Evolutionary conservation across 129 eudicot species (phyloP).

Genomic region (Deinandra increscens): DNA sequence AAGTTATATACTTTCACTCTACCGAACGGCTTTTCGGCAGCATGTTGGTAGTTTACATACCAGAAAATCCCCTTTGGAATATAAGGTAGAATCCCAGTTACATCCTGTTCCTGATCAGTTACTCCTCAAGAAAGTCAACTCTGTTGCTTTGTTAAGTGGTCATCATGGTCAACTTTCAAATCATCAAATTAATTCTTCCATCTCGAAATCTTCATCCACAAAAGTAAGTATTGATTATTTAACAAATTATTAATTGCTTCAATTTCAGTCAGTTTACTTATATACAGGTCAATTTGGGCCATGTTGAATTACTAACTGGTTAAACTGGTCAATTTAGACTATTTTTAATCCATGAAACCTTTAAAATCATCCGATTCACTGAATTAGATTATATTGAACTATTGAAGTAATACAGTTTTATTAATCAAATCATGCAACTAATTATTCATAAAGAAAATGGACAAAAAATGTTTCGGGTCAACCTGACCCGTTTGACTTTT

Average conservation of each 20-base stretch:
- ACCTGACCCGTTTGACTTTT: constrained; percentile 9
- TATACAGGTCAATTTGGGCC: background rate
- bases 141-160: constrained; percentile 31
- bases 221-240: constrained; percentile 40
- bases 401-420: background rate
- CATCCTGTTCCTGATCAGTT: constrained; percentile 32
- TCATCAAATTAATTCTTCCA: constrained; percentile 34
- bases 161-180: constrained; percentile 27
- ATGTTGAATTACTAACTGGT: background rate
- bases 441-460: background rate
- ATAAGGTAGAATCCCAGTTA: constrained; percentile 26
- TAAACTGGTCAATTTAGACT: background rate
- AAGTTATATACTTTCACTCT: constrained; percentile 67
- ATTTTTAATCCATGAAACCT: background rate
- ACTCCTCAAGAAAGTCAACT: constrained; percentile 17
- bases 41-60: constrained; percentile 31
- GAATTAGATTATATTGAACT: no score
- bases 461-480: background rate
- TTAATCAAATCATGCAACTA: background rate
- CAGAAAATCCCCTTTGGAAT: constrained; percentile 17
- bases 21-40: constrained; percentile 56
- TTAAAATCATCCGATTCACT: background rate
- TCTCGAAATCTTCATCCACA: constrained; percentile 43
- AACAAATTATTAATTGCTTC: background rate
- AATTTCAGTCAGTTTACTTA: background rate